These are phyloP conservation scores for Anthoceros angustus DNA, from an alignment of 225 moss, liverwort and hornwort species.

Conservation along the genomic window DNA sequence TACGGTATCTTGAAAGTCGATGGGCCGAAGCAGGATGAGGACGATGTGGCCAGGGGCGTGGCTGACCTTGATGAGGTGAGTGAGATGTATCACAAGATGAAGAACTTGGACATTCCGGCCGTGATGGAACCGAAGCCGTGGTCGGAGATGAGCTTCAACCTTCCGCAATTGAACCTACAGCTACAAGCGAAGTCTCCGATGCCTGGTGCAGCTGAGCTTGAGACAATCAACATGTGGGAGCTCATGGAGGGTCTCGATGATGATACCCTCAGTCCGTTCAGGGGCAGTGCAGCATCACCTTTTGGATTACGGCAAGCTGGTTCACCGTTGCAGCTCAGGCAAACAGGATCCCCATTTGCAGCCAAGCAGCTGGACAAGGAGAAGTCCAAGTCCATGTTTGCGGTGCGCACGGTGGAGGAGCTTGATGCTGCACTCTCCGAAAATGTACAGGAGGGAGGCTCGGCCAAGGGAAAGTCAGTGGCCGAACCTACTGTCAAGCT, in stretches of 20 bases:
- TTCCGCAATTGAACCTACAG: constrained; percentile 25
- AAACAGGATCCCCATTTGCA: too few relatives aligned
- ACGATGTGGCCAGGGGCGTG: constrained; percentile 9
- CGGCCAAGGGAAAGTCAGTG: not conserved
- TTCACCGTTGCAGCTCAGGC: too few relatives aligned
- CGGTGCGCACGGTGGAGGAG: constrained; percentile 6
- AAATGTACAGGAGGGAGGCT: not conserved
- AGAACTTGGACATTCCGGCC: constrained; percentile 35
- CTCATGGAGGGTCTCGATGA: constrained; percentile 51
- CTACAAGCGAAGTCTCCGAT: constrained; percentile 23
- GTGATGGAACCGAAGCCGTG: constrained; percentile 42
- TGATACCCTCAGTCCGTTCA: not conserved
- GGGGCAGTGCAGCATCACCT: constrained; percentile 17
- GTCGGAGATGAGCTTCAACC: constrained; percentile 43
- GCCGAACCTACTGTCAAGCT: not conserved
- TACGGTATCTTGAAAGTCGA: constrained; percentile 37
- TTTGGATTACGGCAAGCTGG: constrained; percentile 11
- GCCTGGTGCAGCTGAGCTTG: constrained; percentile 13
- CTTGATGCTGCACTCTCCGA: not conserved
- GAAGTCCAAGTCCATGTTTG: constrained; percentile 5
- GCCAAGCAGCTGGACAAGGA: too few relatives aligned
- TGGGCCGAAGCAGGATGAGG: constrained; percentile 16
- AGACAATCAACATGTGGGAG: constrained; percentile 52
- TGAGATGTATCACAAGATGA: constrained; percentile 37
- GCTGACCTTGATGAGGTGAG: constrained; percentile 19